phyloP scores from a whole-genome alignment of 2,329 filamentous ascomycete species.

The Apiospora kogelbergensis region DNA sequence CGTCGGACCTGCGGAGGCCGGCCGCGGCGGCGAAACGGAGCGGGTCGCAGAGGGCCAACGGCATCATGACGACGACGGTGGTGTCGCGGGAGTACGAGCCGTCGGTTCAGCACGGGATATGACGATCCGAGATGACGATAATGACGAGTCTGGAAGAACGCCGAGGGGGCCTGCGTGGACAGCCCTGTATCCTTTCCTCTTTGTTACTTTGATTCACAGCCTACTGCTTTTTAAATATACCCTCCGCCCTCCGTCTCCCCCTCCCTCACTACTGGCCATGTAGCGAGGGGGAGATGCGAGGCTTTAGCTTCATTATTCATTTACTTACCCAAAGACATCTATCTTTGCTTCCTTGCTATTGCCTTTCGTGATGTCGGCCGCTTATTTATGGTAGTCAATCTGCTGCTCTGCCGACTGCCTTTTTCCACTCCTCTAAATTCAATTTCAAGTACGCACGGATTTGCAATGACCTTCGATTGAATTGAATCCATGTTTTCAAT shows the following conservation, averaged over 20 bases:
- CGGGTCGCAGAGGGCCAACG: not conserved
- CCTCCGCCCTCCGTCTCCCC: not conserved
- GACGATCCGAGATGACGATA: not conserved
- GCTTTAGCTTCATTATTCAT: not conserved
- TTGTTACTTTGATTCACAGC: not conserved
- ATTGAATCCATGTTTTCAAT: too few relatives aligned
- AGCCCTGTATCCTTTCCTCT: not conserved
- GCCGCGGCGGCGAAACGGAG: not conserved
- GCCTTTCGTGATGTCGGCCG: too few relatives aligned
- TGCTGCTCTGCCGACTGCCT: too few relatives aligned
- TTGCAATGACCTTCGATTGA: too few relatives aligned
- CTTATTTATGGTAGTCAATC: too few relatives aligned
- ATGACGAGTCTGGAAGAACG: not conserved
- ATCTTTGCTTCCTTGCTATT: too few relatives aligned
- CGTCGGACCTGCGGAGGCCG: not conserved
- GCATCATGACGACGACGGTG: constrained; percentile 7
- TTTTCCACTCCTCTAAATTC: too few relatives aligned
- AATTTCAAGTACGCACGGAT: too few relatives aligned
- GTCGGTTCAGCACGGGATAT: not conserved
- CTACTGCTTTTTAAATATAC: not conserved
- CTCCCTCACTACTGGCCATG: not conserved
- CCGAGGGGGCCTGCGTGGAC: not conserved
- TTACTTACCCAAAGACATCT: not conserved
- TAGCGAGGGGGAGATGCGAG: not conserved
- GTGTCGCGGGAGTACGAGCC: constrained; percentile 6